Conservation (phyloP, 768 basidiomycete genomes). For the Mycena epipterygia region DNA sequence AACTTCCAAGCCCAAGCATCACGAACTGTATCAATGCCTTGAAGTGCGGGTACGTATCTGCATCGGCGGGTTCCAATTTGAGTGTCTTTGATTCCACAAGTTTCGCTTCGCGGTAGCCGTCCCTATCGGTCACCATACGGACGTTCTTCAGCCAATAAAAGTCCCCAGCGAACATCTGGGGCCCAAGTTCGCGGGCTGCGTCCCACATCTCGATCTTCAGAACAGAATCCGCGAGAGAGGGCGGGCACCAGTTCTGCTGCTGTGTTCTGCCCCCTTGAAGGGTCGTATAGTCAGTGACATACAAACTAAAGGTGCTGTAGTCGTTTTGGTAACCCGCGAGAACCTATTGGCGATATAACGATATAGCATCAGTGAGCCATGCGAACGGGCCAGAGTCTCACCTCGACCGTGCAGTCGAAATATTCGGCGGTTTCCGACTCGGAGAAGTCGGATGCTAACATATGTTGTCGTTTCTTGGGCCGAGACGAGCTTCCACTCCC, state of each 20-base stretch:
- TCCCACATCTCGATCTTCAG: slow-evolving; percentile 76
- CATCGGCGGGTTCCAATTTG: slow-evolving; percentile 57
- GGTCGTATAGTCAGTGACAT: slow-evolving; percentile 76
- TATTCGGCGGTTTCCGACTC: slow-evolving; percentile 64
- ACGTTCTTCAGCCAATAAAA: slow-evolving; percentile 69
- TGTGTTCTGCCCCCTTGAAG: slow-evolving; percentile 51
- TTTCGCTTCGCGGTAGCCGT: slow-evolving; percentile 67
- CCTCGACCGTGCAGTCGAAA: slow-evolving; percentile 77
- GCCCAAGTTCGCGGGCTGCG: slow-evolving; percentile 55
- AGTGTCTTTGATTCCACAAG: slow-evolving; percentile 60
- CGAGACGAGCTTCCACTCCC: slow-evolving; percentile 2
- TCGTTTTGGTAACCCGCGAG: slow-evolving; percentile 55
- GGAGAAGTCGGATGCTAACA: slow-evolving; percentile 66
- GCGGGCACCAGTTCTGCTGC: slow-evolving; percentile 63
- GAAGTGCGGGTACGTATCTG: slow-evolving; percentile 53
- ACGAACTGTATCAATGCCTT: slow-evolving; percentile 67
- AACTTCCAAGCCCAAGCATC: neutral
- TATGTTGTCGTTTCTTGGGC: slow-evolving; percentile 48
- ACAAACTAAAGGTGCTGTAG: slow-evolving; percentile 59
- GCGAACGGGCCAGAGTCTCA: slow-evolving; percentile 41
- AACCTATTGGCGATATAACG: slow-evolving; percentile 53
- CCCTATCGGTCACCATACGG: slow-evolving; percentile 54
- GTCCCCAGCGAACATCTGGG: slow-evolving; percentile 60
- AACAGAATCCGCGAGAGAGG: slow-evolving; percentile 56
- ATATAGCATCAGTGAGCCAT: neutral